Evolutionary conservation across 164 flowering plant species (phyloP).

Genomic region (Magnolia sinica): DNA sequence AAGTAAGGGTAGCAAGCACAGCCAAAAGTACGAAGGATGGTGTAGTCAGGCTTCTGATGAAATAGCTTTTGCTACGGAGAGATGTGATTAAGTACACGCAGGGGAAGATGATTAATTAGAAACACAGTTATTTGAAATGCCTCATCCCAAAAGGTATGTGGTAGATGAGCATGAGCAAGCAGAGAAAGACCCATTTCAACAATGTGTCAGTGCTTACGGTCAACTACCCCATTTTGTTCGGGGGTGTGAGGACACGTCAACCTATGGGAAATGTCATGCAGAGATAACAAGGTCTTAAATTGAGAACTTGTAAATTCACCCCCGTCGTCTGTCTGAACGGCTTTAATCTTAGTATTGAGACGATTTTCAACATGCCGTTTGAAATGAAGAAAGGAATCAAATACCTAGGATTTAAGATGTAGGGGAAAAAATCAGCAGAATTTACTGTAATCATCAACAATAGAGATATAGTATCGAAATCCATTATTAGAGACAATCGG

Average conservation of each 20-base stretch:
- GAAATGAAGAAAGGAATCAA: neutral
- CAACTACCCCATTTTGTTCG: conserved; percentile 1
- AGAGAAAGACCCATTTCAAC: neutral
- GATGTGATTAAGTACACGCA: neutral
- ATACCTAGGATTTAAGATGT: neutral
- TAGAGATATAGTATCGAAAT: neutral
- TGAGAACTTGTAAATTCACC: neutral
- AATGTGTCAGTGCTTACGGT: neutral
- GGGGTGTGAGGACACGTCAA: neutral
- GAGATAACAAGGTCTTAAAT: neutral
- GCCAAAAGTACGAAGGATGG: neutral
- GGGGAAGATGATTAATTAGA: no score
- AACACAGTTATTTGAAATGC: neutral
- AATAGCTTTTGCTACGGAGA: neutral
- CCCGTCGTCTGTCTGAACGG: neutral
- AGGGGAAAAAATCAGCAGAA: neutral
- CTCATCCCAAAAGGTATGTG: neutral
- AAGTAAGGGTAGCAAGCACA: conserved; percentile 10
- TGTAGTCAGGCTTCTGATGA: neutral
- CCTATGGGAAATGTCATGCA: neutral
- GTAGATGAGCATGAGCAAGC: neutral
- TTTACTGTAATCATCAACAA: neutral
- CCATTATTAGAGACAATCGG: neutral
- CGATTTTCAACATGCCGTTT: neutral
- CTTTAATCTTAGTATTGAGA: neutral